Percentiles rank a stretch among this genome's conserved stretches.
Conservation (phyloP, 495 filamentous ascomycete genomes). For the Neurospora tetraspora region DNA sequence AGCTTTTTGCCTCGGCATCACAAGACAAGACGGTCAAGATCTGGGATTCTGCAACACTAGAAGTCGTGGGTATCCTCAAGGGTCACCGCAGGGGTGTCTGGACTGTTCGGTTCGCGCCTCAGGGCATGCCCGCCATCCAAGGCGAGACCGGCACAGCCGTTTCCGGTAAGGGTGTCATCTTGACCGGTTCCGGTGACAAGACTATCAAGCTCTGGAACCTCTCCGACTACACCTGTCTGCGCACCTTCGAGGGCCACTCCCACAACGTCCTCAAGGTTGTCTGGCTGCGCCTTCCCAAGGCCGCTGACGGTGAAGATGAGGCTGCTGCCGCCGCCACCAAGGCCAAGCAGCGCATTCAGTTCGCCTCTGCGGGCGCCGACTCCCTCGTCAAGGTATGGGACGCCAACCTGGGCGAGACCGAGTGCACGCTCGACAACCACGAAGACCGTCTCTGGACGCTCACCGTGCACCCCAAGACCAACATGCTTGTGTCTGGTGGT, state of each 20-base stretch:
- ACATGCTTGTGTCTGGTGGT: conserved; percentile 76
- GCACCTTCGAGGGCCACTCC: conserved; percentile 92
- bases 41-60: conserved; percentile 81
- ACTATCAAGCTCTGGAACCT: conserved; percentile 94
- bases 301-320: conserved; percentile 13
- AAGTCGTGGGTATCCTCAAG: conserved; percentile 76
- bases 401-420: conserved; percentile 63
- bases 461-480: conserved; percentile 53
- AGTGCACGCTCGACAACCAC: conserved; percentile 90
- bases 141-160: conserved; percentile 51
- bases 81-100: conserved; percentile 93
- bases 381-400: conserved; percentile 98
- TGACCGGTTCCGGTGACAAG: conserved; percentile 89
- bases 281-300: conserved; percentile 62
- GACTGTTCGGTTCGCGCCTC: conserved; percentile 81
- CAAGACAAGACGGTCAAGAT: conserved; percentile 97
- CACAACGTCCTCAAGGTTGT: conserved; percentile 89
- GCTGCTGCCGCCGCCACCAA: conserved; percentile 14
- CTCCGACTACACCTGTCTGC: conserved; percentile 81
- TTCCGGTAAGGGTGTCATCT: conserved; percentile 62
- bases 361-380: conserved; percentile 86
- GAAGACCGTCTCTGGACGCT: conserved; percentile 88
- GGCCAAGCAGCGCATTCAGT: conserved; percentile 45
- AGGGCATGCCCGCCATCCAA: conserved; percentile 58
- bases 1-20: conserved; percentile 85